Conservation (phyloP, 805 yeast species). For the Yamadazyma olivae region DNA sequence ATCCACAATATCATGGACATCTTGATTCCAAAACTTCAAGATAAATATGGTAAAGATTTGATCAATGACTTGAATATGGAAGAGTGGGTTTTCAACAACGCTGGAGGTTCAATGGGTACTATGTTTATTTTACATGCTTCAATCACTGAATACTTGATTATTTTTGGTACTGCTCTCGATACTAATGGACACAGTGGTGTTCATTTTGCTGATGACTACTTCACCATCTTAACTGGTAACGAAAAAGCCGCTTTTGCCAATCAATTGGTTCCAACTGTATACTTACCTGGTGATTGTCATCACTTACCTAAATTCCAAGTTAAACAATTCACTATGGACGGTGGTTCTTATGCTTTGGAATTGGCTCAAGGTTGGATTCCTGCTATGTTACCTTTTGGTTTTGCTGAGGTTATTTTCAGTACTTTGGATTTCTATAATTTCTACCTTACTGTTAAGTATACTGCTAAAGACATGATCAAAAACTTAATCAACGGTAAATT, state of each 20-base stretch:
- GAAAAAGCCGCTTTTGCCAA: conserved; percentile 71
- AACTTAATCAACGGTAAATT: conserved; percentile 72
- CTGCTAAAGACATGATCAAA: conserved; percentile 74
- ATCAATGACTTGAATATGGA: conserved; percentile 70
- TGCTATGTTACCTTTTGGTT: conserved; percentile 95
- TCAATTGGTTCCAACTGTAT: conserved; percentile 64
- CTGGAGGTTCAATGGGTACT: conserved; percentile 98
- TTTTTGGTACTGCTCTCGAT: conserved; percentile 91
- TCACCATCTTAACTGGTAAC: conserved; percentile 80
- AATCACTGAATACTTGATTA: conserved; percentile 83
- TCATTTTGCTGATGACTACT: conserved; percentile 96
- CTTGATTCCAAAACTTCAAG: conserved; percentile 55
- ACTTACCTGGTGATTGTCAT: conserved; percentile 83
- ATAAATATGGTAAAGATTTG: conserved; percentile 61
- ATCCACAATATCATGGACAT: conserved; percentile 62
- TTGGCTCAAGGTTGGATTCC: conserved; percentile 99
- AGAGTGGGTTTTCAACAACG: conserved; percentile 96
- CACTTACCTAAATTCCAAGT: conserved; percentile 68
- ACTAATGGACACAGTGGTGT: conserved; percentile 96
- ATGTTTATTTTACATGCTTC: conserved; percentile 97
- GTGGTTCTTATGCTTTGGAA: conserved; percentile 84
- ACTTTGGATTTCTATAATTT: conserved; percentile 78
- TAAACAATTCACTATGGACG: conserved; percentile 85
- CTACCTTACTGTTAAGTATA: conserved; percentile 63
- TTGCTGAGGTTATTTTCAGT: conserved; percentile 72